Evolutionary conservation across 2,329 filamentous ascomycete genomes (phyloP).

Genomic region (Hymenoscyphus fraxineus): DNA sequence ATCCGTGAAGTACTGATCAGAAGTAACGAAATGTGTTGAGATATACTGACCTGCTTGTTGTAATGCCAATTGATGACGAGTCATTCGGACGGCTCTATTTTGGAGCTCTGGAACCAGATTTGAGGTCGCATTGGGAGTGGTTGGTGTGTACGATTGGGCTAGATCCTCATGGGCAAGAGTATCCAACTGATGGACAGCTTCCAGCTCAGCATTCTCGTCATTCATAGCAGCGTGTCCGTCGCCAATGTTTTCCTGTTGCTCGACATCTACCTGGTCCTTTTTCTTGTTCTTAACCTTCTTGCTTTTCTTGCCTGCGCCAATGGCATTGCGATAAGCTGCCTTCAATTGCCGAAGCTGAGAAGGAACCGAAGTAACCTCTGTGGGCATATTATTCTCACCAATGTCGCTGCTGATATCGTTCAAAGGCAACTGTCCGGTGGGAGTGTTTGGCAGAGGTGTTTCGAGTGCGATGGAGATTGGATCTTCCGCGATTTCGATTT

Average conservation of each 20-base stretch:
- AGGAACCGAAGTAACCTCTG: conserved; percentile 24
- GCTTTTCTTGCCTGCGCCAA: conserved; percentile 28
- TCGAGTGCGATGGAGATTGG: conserved; percentile 25
- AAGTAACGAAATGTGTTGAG: conserved; percentile 16
- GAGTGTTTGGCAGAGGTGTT: conserved; percentile 21
- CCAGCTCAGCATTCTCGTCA: conserved; percentile 7
- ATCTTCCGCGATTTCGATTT: conserved; percentile 32
- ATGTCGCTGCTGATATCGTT: conserved; percentile 22
- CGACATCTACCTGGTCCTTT: conserved; percentile 20
- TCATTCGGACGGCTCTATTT: conserved; percentile 21
- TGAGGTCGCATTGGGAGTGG: conserved; percentile 13
- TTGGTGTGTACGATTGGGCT: conserved; percentile 9
- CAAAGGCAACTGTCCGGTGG: conserved; percentile 18
- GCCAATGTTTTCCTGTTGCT: conserved; percentile 13
- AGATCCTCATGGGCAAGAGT: conserved; percentile 4
- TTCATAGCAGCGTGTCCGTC: conserved; percentile 8
- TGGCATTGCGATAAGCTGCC: conserved; percentile 33
- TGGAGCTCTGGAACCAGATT: conserved; percentile 9
- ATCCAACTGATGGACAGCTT: conserved; percentile 9
- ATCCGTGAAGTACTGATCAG: conserved; percentile 5
- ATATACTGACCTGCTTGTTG: conserved; percentile 34
- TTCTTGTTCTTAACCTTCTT: conserved; percentile 29
- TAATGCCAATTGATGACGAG: conserved; percentile 29
- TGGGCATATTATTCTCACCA: conserved; percentile 16
- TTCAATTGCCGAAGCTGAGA: conserved; percentile 33